A percentile compares a stretch with the other conserved stretches of the same genome.
Conservation (phyloP, 2,329 filamentous ascomycete genomes). For the Diaporthe vexans region DNA sequence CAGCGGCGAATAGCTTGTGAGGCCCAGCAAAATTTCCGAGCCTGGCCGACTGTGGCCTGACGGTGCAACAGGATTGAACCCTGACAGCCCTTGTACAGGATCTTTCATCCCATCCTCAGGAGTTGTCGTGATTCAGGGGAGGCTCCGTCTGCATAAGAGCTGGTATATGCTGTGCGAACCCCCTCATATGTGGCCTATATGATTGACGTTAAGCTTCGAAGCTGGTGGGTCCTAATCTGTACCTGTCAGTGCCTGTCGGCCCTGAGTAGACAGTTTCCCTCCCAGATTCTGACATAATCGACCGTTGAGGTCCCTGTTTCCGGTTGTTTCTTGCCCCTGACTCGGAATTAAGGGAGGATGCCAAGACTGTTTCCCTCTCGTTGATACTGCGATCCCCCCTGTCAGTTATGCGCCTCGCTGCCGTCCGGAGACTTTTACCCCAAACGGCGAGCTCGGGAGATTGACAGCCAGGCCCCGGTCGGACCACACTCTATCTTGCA, state of each 20-base stretch:
- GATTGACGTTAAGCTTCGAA: conserved; percentile 17
- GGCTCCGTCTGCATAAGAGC: conserved; percentile 26
- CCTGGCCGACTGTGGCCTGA: conserved; percentile 18
- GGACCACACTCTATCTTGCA: conserved; percentile 30
- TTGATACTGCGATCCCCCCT: conserved; percentile 25
- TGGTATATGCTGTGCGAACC: conserved; percentile 4
- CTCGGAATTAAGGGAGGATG: conserved; percentile 27
- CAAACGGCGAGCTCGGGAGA: conserved; percentile 31
- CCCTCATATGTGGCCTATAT: conserved; percentile 23
- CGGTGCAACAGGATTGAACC: conserved; percentile 6
- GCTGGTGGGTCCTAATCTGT: conserved; percentile 8
- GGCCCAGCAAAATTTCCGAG: conserved; percentile 19
- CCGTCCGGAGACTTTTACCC: conserved; percentile 27
- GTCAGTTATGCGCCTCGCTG: conserved; percentile 19
- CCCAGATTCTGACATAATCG: conserved; percentile 13
- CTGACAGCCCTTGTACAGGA: not conserved
- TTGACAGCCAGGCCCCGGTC: conserved; percentile 22
- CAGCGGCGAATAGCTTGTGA: not conserved
- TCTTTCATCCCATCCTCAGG: conserved; percentile 9
- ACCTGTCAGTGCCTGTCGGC: not conserved
- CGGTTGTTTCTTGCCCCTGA: conserved; percentile 14
- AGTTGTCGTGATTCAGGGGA: conserved; percentile 29
- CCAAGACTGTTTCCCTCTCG: conserved; percentile 25
- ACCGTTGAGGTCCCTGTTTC: conserved; percentile 8
- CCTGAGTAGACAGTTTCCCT: not conserved